A percentile compares a stretch with the other conserved stretches of the same genome.
phyloP scores from a whole-genome alignment of 257 asterid species.

The Nicotiana paniculata region DNA sequence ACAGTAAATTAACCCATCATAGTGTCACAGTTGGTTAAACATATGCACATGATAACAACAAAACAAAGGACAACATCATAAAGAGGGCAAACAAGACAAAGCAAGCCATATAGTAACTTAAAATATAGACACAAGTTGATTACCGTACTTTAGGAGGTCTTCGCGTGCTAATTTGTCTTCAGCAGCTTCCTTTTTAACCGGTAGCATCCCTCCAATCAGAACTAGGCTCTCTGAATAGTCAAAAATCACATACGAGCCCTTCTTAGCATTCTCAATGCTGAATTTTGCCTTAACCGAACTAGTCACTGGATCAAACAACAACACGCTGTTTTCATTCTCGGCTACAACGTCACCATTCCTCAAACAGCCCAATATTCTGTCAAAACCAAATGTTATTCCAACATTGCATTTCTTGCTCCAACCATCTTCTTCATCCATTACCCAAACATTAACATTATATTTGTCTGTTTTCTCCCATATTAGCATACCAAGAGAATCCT shows the following conservation, averaged over 20 bases:
- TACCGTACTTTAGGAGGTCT: neutral
- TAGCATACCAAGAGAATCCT: conserved; percentile 9
- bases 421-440: conserved; percentile 7
- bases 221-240: neutral
- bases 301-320: neutral
- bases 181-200: neutral
- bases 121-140: neutral
- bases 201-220: neutral
- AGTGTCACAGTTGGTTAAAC: neutral
- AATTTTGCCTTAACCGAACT: neutral
- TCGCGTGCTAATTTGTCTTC: neutral
- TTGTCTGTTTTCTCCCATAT: neutral
- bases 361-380: conserved; percentile 2
- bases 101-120: neutral
- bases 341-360: conserved; percentile 10
- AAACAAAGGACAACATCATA: neutral
- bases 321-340: neutral
- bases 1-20: neutral
- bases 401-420: conserved; percentile 7
- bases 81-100: neutral
- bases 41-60: neutral
- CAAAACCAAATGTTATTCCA: neutral
- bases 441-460: conserved; percentile 2
- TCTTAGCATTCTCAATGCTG: neutral
- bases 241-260: neutral